Evolutionary conservation across 805 yeast species (phyloP), one percentile per base, ranked within the genome.

Genomic region (Saccharomyces jurei): DNA sequence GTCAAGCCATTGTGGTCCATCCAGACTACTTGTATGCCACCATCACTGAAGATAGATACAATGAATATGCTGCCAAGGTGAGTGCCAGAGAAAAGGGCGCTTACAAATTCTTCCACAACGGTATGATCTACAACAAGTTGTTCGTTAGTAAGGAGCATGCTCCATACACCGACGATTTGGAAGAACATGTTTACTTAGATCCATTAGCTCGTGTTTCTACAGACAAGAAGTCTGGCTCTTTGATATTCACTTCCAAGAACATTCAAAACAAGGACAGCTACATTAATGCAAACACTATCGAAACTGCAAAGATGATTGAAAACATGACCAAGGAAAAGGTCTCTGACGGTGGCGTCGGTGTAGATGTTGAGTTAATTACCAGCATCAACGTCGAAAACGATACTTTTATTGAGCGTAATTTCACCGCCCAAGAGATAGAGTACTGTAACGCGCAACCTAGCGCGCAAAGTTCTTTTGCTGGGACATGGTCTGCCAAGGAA

Each of bases 401-500:
- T 52, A 92, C 96, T 25, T 94, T 94, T 72, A 70, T 95, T 56
- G 90, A 86, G 72, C 83, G 98, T 69, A 94, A 94, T 79, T 94
- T 91, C 79, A 91, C 98, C 48, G 76, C 69, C 6, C 76, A 73
- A 17, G 99, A 94, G 77, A 84, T 85, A 61, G 77, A 75, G 36
- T 94, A 94, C 78, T 90, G 97, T 72, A 62, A 72, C 56, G 68
- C 76, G 32, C 83, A 97, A 31, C 78, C 97, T 47, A 79, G 79
- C 60, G 88, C 94, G 51, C 87, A 83, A 66, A 89, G 98, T 13
- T 89, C 97, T 3, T 94, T 81, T 73, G 90, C 99, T 28, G 99
- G 99, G 50, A 87, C 96, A 48, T 94, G 99, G 99, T 89, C 97
- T 30, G 99, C 99, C 48, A 94, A 94, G 76, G 99, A 94, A 77